Percentiles rank a stretch among this genome's conserved stretches.
Evolutionary conservation across 2,329 filamentous ascomycete genomes (phyloP).

Genomic region (Fonsecaea erecta): DNA sequence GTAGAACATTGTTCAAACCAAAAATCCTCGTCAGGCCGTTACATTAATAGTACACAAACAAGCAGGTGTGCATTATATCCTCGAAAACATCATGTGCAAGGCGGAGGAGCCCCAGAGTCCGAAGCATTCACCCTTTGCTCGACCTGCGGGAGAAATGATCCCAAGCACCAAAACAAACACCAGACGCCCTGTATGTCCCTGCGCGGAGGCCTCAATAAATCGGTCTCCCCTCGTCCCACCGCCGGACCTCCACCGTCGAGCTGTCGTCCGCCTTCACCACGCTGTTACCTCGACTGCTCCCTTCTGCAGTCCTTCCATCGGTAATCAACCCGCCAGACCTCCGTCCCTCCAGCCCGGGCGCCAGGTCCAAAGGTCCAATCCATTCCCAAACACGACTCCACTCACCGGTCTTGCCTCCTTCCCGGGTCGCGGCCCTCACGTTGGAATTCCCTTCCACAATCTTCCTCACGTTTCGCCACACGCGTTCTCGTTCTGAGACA

Average conservation of each 20-base stretch:
- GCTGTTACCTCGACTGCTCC: slow-evolving; percentile 32
- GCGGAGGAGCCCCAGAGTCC: not conserved
- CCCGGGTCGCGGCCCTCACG: slow-evolving; percentile 76
- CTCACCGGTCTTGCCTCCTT: slow-evolving; percentile 57
- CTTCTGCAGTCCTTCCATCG: slow-evolving; percentile 24
- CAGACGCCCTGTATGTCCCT: no score
- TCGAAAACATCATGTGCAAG: not conserved
- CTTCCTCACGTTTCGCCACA: slow-evolving; percentile 81
- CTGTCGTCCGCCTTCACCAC: slow-evolving; percentile 40
- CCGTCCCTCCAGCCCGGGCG: slow-evolving; percentile 37
- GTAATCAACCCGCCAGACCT: slow-evolving; percentile 39
- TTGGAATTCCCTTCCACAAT: slow-evolving; percentile 96
- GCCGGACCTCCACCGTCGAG: slow-evolving; percentile 33
- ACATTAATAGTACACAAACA: not conserved
- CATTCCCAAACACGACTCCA: slow-evolving; percentile 70
- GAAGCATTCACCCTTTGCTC: not conserved
- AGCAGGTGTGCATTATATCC: not conserved
- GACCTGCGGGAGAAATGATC: not conserved
- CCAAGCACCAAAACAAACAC: not conserved
- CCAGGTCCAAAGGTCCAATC: slow-evolving; percentile 63
- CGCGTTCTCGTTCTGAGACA: slow-evolving; percentile 72
- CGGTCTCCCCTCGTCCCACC: slow-evolving; percentile 50
- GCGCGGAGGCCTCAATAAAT: slow-evolving; percentile 50
- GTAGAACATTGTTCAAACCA: not conserved
- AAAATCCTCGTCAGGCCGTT: not conserved